phyloP scores from a whole-genome alignment of 176 grass and related monocot genomes.

The Lolium rigidum region DNA sequence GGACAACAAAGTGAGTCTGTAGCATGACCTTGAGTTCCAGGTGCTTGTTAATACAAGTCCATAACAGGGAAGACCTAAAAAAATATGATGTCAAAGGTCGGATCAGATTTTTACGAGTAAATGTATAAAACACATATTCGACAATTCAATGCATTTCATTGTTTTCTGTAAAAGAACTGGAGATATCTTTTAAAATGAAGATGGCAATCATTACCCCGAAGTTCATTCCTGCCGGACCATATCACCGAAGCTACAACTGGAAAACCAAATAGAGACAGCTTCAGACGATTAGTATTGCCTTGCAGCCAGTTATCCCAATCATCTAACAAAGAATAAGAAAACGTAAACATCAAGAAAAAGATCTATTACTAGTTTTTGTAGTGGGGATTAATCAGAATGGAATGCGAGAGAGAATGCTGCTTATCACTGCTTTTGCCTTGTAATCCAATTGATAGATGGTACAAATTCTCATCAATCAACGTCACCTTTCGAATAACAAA shows the following conservation, averaged over 20 bases:
- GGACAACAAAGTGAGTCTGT: conserved; percentile 74
- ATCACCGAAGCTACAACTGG: background rate
- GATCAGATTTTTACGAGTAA: background rate
- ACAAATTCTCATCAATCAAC: background rate
- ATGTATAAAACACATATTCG: background rate
- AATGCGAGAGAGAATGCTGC: background rate
- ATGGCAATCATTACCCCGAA: background rate
- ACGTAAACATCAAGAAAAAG: background rate
- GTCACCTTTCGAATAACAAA: conserved; percentile 17
- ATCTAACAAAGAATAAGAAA: background rate
- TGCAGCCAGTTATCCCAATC: background rate
- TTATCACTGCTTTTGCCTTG: background rate
- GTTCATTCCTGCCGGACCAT: background rate
- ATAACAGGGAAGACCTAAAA: background rate
- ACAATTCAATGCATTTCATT: background rate
- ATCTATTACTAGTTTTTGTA: background rate
- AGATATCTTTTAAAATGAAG: background rate
- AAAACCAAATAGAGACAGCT: conserved; percentile 1
- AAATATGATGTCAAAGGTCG: background rate
- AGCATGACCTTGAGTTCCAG: conserved; percentile 34
- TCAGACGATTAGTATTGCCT: background rate
- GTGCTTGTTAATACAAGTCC: background rate
- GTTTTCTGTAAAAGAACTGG: background rate
- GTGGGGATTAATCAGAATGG: background rate
- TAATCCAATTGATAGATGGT: background rate